phyloP scores from a whole-genome alignment of 495 filamentous ascomycete species.

The Neurospora tetrasperma region DNA sequence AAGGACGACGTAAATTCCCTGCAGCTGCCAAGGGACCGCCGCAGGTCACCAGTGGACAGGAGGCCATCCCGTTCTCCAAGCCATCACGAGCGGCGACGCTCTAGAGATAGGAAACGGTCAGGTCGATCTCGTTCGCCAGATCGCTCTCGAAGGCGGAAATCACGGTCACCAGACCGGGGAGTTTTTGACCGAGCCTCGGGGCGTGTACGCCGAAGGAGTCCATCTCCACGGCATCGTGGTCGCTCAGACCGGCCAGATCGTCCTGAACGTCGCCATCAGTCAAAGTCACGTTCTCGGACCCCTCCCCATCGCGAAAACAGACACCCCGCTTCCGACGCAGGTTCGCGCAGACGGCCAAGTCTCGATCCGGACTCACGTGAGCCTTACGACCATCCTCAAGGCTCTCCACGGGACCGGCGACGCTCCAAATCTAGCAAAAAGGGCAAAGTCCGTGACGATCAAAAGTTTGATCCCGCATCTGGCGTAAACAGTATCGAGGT shows the following conservation, averaged over 20 bases:
- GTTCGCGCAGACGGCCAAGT: conserved; percentile 23
- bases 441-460: conserved; percentile 26
- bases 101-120: conserved; percentile 14
- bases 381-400: conserved; percentile 17
- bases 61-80: conserved; percentile 25
- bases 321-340: conserved; percentile 26
- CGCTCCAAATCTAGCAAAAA: conserved; percentile 28
- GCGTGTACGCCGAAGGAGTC: conserved; percentile 5
- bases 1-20: conserved; percentile 16
- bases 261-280: conserved; percentile 23
- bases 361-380: conserved; percentile 20
- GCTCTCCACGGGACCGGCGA: conserved; percentile 27
- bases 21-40: conserved; percentile 11
- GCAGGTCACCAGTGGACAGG: conserved; percentile 15
- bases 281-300: conserved; percentile 26
- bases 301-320: conserved; percentile 20
- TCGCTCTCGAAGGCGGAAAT: conserved; percentile 15
- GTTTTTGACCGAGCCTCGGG: not conserved
- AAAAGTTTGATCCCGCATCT: conserved; percentile 26
- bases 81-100: conserved; percentile 11
- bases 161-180: conserved; percentile 11
- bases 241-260: conserved; percentile 24
- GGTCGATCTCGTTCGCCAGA: conserved; percentile 22
- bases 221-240: conserved; percentile 20
- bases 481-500: conserved; percentile 41